A percentile compares a stretch with the other conserved stretches of the same genome.
Conservation (phyloP, 306 rosid species). For the Casuarina equisetifolia region DNA sequence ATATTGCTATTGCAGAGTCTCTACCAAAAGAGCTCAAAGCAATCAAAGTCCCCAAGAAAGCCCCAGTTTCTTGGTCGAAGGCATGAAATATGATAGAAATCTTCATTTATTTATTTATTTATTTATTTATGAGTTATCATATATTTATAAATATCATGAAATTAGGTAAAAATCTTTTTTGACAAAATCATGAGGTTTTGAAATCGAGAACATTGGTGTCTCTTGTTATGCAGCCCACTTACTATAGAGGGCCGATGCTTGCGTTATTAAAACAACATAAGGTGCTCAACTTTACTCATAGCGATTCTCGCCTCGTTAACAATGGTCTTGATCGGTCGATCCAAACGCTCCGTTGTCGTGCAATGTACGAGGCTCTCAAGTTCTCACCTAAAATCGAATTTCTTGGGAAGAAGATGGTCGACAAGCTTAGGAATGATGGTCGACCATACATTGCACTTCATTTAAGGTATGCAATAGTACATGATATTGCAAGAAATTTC, state of each 20-base stretch:
- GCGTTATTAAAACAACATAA: conserved; percentile 38
- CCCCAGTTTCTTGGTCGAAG: conserved; percentile 79
- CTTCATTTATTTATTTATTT: too few relatives aligned
- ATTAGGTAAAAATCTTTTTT: not conserved
- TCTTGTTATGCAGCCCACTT: conserved; percentile 40
- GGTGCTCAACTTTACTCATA: conserved; percentile 55
- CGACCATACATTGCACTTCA: conserved; percentile 58
- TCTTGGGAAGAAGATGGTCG: conserved; percentile 51
- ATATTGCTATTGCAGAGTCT: conserved; percentile 47
- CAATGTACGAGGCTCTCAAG: conserved; percentile 58
- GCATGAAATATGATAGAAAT: conserved; percentile 13
- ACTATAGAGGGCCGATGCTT: conserved; percentile 43
- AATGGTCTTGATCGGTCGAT: conserved; percentile 45
- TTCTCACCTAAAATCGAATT: conserved; percentile 50
- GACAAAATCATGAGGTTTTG: not conserved
- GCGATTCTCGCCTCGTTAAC: conserved; percentile 60
- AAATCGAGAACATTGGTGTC: conserved; percentile 5
- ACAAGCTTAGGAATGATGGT: conserved; percentile 43
- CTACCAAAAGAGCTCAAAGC: conserved; percentile 39
- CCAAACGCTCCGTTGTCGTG: conserved; percentile 58
- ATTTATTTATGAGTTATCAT: too few relatives aligned
- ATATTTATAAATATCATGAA: too few relatives aligned
- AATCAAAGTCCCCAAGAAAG: conserved; percentile 35
- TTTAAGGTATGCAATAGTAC: conserved; percentile 45
- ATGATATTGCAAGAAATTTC: too few relatives aligned